Conservation (phyloP, 140 eudicot species). For the Oenanthe javanica region DNA sequence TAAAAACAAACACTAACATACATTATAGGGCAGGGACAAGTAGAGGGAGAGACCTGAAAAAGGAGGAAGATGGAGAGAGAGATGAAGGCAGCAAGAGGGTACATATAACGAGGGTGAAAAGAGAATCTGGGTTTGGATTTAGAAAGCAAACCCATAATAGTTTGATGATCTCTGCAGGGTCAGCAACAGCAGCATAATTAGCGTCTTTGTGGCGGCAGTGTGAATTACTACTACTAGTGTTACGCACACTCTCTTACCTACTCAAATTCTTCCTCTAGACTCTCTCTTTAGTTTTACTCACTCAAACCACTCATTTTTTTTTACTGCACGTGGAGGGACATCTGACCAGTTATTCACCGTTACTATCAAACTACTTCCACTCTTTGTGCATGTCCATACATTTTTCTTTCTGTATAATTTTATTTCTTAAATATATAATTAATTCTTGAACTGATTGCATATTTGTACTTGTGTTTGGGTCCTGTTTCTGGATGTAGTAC, state of each 20-base stretch:
- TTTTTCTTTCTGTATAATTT: too few species aligned
- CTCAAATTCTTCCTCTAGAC: background rate
- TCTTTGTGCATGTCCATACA: background rate
- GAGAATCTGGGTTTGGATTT: conserved; percentile 21
- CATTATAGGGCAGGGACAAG: background rate
- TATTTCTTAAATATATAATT: too few species aligned
- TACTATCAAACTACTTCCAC: background rate
- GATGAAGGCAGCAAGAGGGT: conserved; percentile 29
- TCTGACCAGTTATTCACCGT: background rate
- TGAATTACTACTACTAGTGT: background rate
- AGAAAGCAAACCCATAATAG: conserved; percentile 28
- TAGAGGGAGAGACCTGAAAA: conserved; percentile 31
- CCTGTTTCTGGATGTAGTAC: too few species aligned
- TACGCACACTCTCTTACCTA: too few species aligned
- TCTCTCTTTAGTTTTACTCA: background rate
- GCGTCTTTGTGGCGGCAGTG: background rate
- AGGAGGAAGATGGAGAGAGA: conserved; percentile 44
- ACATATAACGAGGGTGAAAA: conserved; percentile 31
- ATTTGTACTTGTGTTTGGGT: too few species aligned
- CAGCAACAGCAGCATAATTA: background rate
- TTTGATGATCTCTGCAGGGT: background rate
- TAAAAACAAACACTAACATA: background rate
- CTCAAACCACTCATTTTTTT: background rate
- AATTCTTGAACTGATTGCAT: too few species aligned
- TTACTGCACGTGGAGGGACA: background rate